Base-by-base conservation (phyloP, 2,329 filamentous ascomycete species). In the Zymoseptoria passerinii region DNA sequence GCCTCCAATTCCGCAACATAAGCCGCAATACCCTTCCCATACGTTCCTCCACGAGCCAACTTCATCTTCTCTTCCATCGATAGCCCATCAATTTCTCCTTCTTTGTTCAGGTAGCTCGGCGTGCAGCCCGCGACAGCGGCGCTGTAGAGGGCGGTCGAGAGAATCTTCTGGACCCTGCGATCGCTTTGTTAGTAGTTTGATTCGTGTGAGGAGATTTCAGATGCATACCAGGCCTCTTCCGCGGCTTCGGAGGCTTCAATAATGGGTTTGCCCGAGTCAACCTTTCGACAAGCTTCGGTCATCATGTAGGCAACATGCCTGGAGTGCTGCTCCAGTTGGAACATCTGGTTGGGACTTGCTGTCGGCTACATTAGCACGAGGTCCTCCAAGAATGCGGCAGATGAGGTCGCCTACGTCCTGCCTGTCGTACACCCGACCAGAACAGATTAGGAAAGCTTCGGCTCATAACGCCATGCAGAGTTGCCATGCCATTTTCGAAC, bases 361-460 rank as follows among this genome's bases (percentile, higher is more conserved):
- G 28, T 23, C 10, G 0, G 9, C 7, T 13, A 9, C 10, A 27
- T 52, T 44, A 59, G 54, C n/a, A n/a, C n/a, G n/a, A n/a, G n/a
- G n/a, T n/a, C n/a, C n/a, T n/a, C n/a, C n/a, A n/a, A n/a, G n/a
- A n/a, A n/a, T n/a, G n/a, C n/a, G n/a, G n/a, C n/a, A n/a, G n/a
- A n/a, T n/a, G n/a, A 28, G 5, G 9, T n/a, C 44, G 35, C 58
- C 50, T 52, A 58, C 59, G 53, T 40, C 70, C 75, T 0, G 70
- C 65, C 67, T 83, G 80, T n/a, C 68, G 57, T 0, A 74, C 65
- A 10, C 76, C 76, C 0, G 75, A 65, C 64, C 78, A 77, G 74
- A 82, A 80, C 52, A 83, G 63, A 62, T 85, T 85, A 1, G 82
- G 82, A 59, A 84, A 84, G 0, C 73, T 75, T 61, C 72, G 70